Evolutionary conservation across 2,329 filamentous ascomycete genomes (phyloP), one percentile per base, ranked within the genome.

Genomic region (Trichoderma lentiforme): DNA sequence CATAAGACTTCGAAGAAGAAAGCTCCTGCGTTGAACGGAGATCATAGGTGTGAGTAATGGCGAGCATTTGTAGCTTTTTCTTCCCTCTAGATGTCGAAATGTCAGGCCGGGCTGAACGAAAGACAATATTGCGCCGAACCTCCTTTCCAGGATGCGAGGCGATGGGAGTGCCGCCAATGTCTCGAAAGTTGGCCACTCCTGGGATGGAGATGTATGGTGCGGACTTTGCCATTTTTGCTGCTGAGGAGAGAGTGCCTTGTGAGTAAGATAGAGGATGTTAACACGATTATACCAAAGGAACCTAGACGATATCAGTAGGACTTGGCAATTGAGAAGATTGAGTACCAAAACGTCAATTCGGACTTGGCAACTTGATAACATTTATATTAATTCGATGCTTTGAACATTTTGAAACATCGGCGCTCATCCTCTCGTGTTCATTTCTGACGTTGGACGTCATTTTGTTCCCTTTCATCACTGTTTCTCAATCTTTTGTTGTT

Each of bases 161-260:
- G 26, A 67, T 39, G 24, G 64, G 28, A 6, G 39, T 15, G 32
- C 64, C 64, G 11, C 64, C 64, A 34, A 67, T 67, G 36, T 67
- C 64, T 3, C 64, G 64, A 21, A 67, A 67, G 11, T 67, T 67
- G 64, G 64, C 15, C 11, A 67, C 64, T 39, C 64, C 64, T 15
- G 64, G 64, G 5, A 67, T 39, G 64, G 51, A 67, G 51, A 67
- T 67, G 12, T 58, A 67, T 11, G 64, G 64, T 56, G 53, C 64
- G 24, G 36, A 21, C 6, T 21, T n/a, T 14, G 14, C 24, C 64
- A 67, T 67, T 15, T 58, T 67, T 18, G 14, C 24, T 21, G 26
- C n/a, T 32, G 24, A n/a, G 21, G 24, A 9, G 30, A 28, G 51
- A 21, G 6, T 8, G 62, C 6, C 4, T 30, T 6, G n/a, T 14